phyloP scores from a whole-genome alignment of 441 rosid species.

The Erodium moschatum region DNA sequence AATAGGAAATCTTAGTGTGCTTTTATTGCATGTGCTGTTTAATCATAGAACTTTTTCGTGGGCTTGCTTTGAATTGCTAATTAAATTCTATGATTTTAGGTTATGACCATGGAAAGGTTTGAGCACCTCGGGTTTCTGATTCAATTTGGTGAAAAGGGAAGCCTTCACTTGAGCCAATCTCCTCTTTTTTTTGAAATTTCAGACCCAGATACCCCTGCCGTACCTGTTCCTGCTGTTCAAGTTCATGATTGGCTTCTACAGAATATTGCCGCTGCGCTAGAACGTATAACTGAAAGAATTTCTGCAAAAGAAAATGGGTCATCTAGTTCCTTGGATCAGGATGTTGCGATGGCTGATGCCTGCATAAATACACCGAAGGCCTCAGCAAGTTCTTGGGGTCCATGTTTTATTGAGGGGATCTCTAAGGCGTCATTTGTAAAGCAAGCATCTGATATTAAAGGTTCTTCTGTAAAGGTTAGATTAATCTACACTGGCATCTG shows the following conservation, averaged over 20 bases:
- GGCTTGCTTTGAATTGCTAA: constrained; percentile 19
- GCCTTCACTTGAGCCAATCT: constrained; percentile 67
- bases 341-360: constrained; percentile 88
- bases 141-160: constrained; percentile 89
- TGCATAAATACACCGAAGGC: constrained; percentile 57
- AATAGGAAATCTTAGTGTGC: neutral
- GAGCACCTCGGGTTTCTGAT: constrained; percentile 94
- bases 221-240: constrained; percentile 78
- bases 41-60: neutral
- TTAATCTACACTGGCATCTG: constrained; percentile 38
- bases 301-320: constrained; percentile 87
- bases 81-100: constrained; percentile 40
- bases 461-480: constrained; percentile 83
- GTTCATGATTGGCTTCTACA: constrained; percentile 86
- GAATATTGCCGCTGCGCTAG: constrained; percentile 67
- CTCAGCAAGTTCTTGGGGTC: constrained; percentile 51
- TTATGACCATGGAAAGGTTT: constrained; percentile 77
- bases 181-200: constrained; percentile 94
- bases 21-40: neutral
- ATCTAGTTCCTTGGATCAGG: constrained; percentile 58
- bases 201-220: constrained; percentile 98
- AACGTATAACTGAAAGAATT: constrained; percentile 64
- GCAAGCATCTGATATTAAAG: constrained; percentile 80
- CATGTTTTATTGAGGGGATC: constrained; percentile 78
- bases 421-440: constrained; percentile 81